These are phyloP conservation scores for Chamaenerion angustifolium DNA, from an alignment of 345 rosid species.

Conservation along the genomic window DNA sequence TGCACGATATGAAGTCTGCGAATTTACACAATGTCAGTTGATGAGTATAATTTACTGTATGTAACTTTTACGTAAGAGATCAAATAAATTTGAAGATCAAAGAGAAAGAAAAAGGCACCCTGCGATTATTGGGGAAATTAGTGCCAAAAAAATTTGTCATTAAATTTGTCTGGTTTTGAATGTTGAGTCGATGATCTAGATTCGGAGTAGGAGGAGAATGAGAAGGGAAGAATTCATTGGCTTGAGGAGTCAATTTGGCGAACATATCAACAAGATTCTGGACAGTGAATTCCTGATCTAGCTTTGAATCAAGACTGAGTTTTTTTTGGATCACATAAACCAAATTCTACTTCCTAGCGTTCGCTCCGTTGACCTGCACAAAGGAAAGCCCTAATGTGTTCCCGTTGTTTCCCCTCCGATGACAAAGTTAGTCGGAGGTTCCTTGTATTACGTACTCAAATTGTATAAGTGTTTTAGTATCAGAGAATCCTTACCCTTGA, in stretches of 20 bases:
- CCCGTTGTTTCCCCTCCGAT: too few species aligned
- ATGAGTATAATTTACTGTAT: neutral
- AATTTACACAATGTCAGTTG: too few species aligned
- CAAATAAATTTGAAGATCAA: constrained; percentile 3
- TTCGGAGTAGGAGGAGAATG: constrained; percentile 12
- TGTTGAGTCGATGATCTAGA: constrained; percentile 8
- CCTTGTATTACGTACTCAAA: too few species aligned
- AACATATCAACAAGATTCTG: constrained; percentile 65
- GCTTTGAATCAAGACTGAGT: constrained; percentile 10
- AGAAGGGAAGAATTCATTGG: constrained; percentile 76
- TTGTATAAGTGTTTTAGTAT: too few species aligned
- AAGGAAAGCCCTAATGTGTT: too few species aligned
- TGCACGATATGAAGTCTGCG: too few species aligned
- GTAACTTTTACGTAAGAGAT: neutral
- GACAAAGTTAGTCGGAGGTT: too few species aligned
- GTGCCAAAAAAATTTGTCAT: constrained; percentile 15
- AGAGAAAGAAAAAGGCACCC: constrained; percentile 20
- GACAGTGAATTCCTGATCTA: constrained; percentile 48
- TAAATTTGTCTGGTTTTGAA: constrained; percentile 8
- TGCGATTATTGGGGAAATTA: constrained; percentile 20
- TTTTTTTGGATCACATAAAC: too few species aligned
- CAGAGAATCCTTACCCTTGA: too few species aligned
- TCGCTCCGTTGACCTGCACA: too few species aligned
- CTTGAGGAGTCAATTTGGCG: constrained; percentile 75
- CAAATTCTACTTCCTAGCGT: too few species aligned